phyloP scores from a whole-genome alignment of 192 early-diverging fungal species.

The Mortierella claussenii region DNA sequence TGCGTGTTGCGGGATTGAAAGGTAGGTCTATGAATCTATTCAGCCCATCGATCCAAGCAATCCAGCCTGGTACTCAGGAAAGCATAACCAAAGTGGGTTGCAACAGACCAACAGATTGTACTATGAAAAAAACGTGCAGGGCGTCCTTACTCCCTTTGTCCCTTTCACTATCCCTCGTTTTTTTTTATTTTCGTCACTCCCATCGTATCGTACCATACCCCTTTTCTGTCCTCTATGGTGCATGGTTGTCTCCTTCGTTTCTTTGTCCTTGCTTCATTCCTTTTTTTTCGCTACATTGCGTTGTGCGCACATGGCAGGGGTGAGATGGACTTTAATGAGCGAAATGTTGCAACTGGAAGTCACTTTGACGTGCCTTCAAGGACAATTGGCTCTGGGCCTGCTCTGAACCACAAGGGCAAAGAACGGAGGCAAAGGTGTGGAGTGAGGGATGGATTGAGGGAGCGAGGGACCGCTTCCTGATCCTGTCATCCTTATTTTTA shows the following conservation, averaged over 20 bases:
- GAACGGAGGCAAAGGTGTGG: constrained; percentile 11
- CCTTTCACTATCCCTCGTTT: not conserved
- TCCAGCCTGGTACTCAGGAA: no score
- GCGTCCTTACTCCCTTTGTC: not conserved
- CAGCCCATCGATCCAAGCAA: no score
- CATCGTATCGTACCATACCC: not conserved
- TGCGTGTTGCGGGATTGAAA: constrained; percentile 37
- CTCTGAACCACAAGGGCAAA: not conserved
- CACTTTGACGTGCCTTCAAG: not conserved
- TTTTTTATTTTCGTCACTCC: constrained; percentile 1
- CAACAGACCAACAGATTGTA: no score
- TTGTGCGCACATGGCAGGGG: no score
- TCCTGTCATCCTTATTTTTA: constrained; percentile 20
- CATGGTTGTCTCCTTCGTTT: not conserved
- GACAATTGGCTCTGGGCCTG: not conserved
- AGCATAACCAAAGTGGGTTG: no score
- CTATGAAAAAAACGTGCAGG: constrained; percentile 41
- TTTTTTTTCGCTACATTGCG: no score
- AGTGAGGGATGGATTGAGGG: no score
- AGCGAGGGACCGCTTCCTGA: constrained; percentile 9
- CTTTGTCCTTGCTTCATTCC: no score
- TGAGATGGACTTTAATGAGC: no score
- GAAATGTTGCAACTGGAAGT: not conserved
- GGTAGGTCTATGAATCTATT: constrained; percentile 7
- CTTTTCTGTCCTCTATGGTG: not conserved